Conservation (phyloP, 202 grass and related monocot species). For the Carex arenaria region DNA sequence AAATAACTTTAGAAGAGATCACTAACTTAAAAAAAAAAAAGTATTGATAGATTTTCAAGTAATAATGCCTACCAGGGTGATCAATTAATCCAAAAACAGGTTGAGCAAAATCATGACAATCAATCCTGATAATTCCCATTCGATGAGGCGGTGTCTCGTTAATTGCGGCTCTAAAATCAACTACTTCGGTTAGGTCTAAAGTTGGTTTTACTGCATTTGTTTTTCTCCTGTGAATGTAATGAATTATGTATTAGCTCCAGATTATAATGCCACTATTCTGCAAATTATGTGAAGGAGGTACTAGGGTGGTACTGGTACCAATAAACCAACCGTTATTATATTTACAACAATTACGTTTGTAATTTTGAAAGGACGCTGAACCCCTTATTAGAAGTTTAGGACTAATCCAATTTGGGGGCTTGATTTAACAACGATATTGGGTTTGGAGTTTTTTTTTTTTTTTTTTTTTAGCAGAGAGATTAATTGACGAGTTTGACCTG, state of each 20-base stretch:
- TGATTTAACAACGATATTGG: background rate
- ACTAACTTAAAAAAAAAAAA: background rate
- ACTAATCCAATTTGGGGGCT: no score
- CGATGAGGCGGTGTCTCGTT: constrained; percentile 5
- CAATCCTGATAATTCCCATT: constrained; percentile 28
- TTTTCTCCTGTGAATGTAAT: constrained; percentile 32
- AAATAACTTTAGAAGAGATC: background rate
- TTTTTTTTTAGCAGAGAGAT: background rate
- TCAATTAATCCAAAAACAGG: constrained; percentile 65
- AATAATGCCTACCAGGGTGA: constrained; percentile 32
- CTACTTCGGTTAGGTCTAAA: constrained; percentile 42
- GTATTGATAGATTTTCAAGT: background rate
- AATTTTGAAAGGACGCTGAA: background rate
- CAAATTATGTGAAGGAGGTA: background rate
- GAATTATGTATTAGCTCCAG: background rate
- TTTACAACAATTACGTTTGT: no score
- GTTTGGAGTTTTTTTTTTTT: no score
- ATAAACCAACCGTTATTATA: background rate
- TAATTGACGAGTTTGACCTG: constrained; percentile 7
- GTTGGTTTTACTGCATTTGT: background rate
- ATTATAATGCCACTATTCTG: background rate
- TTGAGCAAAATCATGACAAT: constrained; percentile 37
- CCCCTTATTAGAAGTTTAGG: background rate
- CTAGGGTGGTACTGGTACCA: background rate
- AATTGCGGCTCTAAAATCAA: constrained; percentile 28